phyloP scores from a whole-genome alignment of 352 stramenopile species.

The Phytophthora sp. region DNA sequence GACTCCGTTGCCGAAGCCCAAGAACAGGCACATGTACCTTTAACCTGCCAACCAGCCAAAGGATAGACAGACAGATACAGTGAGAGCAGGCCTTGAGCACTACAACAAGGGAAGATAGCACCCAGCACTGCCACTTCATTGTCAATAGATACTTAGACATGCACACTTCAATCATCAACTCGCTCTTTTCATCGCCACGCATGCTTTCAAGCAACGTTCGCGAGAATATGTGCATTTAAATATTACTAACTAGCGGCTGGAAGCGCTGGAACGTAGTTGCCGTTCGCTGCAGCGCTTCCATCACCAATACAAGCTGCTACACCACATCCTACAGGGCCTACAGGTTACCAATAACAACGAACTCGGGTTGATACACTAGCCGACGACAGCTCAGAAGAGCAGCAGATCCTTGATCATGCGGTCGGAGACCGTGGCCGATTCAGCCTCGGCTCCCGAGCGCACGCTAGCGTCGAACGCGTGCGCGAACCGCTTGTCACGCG shows the following conservation, averaged over 20 bases:
- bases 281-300: constrained; percentile 8
- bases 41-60: constrained; percentile 34
- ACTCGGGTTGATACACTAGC: too few species aligned
- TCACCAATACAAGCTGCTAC: constrained; percentile 1
- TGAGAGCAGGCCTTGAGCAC: constrained; percentile 22
- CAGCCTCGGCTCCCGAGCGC: constrained; percentile 47
- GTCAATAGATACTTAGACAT: constrained; percentile 39
- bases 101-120: constrained; percentile 13
- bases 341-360: constrained; percentile 25
- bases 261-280: neutral
- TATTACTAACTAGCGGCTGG: constrained; percentile 19
- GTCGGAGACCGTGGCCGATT: constrained; percentile 74
- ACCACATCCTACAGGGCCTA: constrained; percentile 20
- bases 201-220: neutral
- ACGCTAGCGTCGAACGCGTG: constrained; percentile 49
- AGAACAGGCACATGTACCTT: constrained; percentile 86
- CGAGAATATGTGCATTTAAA: constrained; percentile 25
- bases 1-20: constrained; percentile 56
- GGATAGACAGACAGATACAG: constrained; percentile 25
- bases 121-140: constrained; percentile 21
- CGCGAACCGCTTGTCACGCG: constrained; percentile 73
- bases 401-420: constrained; percentile 88
- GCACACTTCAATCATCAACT: neutral
- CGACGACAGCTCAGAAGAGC: constrained; percentile 57
- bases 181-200: neutral